Base-by-base conservation (phyloP, 2,329 filamentous ascomycete species). In the Exophiala alcalophila region DNA sequence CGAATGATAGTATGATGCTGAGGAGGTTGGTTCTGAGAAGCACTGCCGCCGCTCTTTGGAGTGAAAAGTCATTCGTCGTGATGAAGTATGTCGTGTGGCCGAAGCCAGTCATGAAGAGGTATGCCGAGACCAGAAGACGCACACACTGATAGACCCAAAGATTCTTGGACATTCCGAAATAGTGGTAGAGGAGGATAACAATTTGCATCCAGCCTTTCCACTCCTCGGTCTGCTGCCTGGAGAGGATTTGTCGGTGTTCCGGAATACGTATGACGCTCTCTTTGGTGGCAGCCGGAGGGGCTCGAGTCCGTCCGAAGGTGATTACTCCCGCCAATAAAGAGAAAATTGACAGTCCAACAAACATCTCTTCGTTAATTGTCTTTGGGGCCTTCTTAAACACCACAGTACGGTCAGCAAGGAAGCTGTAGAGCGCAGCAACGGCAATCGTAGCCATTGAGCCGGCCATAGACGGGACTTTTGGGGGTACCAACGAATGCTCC, bases 201-300 rank as follows among this genome's bases (percentile, higher is more conserved):
- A 69, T 67, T 50, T 82, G 78, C 75, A 83, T 79, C 69, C 77
- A 75, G 2, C 81, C 81, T 62, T 82, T 83, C 72, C 78, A 81
- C 57, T 84, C 81, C 48, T 82, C 72, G 0, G 75, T 77, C 52
- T 82, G 76, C 31, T 73, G 66, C 36, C 78, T 68, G 1, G 73
- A 68, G 4, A 82, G 61, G 39, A 76, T 72, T 26, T 31, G 26
- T 7, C n/a, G 19, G 18, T 28, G 8, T 14, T 15, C 9, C n/a
- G 18, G 15, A 9, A 11, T 11, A 12, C 19, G n/a, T 7, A 20
- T 35, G 24, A 14, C 30, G 25, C 21, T 11, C 14, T 35, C 31
- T 28, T 26, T 29, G 12, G 19, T 11, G 10, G 11, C 24, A 21
- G 10, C 7, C 12, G 28, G 4, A 5, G 20, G 9, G 15, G 5